Evolutionary conservation across 2,329 filamentous ascomycete species (phyloP).

Genomic region (Plenodomus biglobosus): DNA sequence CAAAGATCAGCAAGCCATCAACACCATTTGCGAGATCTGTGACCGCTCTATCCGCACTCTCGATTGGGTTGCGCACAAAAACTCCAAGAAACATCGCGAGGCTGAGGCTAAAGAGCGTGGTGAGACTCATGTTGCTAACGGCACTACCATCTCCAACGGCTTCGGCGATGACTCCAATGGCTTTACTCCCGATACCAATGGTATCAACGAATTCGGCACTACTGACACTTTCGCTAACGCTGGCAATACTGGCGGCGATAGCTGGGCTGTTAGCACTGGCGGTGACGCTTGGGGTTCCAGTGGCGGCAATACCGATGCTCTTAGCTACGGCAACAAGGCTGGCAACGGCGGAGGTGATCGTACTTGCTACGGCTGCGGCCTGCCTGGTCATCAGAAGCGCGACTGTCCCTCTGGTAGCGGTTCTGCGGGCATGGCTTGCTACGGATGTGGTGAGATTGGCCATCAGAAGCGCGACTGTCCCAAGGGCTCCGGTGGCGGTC

Average conservation of each 20-base stretch:
- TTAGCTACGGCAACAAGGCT: constrained; percentile 8
- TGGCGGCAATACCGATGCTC: constrained; percentile 2
- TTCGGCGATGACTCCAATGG: constrained; percentile 5
- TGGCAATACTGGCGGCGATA: not conserved
- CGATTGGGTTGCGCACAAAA: constrained; percentile 37
- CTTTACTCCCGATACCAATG: constrained; percentile 42
- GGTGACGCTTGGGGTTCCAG: constrained; percentile 31
- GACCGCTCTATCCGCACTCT: constrained; percentile 32
- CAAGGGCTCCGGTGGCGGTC: constrained; percentile 10
- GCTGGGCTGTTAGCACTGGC: constrained; percentile 45
- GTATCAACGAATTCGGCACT: constrained; percentile 45
- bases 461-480: constrained; percentile 29
- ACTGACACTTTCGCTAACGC: constrained; percentile 27
- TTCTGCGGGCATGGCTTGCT: constrained; percentile 11
- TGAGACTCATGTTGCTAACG: constrained; percentile 11
- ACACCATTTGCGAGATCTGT: constrained; percentile 37
- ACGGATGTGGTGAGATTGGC: constrained; percentile 22
- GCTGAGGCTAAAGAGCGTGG: constrained; percentile 23
- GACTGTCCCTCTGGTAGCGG: constrained; percentile 24
- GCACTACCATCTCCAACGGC: constrained; percentile 7
- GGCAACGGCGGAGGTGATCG: constrained; percentile 11
- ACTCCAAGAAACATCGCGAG: constrained; percentile 37
- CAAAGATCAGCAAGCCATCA: constrained; percentile 19
- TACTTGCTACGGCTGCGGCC: constrained; percentile 31
- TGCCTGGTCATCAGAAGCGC: constrained; percentile 27